Base-by-base conservation (phyloP, 768 basidiomycete species). In the Pisolithus albus region DNA sequence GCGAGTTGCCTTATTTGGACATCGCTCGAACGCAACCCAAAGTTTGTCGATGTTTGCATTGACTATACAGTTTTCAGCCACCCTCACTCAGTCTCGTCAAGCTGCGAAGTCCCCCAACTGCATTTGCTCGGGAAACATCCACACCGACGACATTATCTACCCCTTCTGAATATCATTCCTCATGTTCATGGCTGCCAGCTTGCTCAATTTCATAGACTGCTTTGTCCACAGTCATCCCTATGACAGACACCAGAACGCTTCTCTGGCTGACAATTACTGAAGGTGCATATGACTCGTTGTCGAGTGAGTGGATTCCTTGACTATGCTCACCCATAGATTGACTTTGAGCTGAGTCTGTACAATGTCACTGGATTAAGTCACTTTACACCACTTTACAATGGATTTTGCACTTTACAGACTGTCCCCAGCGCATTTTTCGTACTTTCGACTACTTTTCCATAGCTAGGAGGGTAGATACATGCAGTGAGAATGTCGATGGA, bases 181-280 rank as follows among this genome's bases (percentile, higher is more conserved):
- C 40, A 77, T 88, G 73, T 62, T 83, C 63, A 66, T 78, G 4
- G 69, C 65, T 21, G 83, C 79, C 0, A 74, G 76, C 4, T 69
- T 82, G 3, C 71, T 72, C 36, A 54, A 52, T 5, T 81, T 77
- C 40, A 69, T 80, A 8, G 72, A 77, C 44, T n/a, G 49, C 1
- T 80, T 74, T 51, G 62, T 82, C 34, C 72, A 70, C 30, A 59
- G 59, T 16, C 72, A 74, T 7, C 68, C 83, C 24, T 77, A 78
- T 70, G 70, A 75, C 32, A 55, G 61, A 23, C 4, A 23, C 10
- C 50, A 68, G 52, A 60, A 75, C 39, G 82, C 49, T 84, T 1
- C 64, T 81, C 48, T 88, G 85, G 85, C 71, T 82, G 57, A 75
- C 77, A 30, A 77, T 74, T n/a, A 76, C 79, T 5, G 61, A 70